phyloP scores from a whole-genome alignment of 805 yeast species.

The Candida ulmi region DNA sequence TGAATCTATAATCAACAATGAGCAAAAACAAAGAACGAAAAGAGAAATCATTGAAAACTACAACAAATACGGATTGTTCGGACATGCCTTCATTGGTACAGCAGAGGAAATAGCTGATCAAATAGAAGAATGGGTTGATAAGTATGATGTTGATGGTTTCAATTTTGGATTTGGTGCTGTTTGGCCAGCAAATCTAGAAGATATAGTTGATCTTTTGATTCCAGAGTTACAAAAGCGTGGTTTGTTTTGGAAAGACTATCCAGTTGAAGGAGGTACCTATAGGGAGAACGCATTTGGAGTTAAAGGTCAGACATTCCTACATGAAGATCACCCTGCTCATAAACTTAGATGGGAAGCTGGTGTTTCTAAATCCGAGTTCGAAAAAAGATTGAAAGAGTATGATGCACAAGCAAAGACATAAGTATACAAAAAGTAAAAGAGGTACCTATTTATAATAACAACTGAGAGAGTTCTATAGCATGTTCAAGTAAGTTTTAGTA shows the following conservation, averaged over 20 bases:
- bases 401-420: too few relatives aligned
- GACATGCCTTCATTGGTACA: slow-evolving; percentile 26
- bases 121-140: slow-evolving; percentile 1
- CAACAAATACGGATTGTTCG: slow-evolving; percentile 17
- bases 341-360: slow-evolving; percentile 17
- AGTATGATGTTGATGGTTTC: slow-evolving; percentile 6
- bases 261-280: slow-evolving; percentile 30
- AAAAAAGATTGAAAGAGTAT: slow-evolving; percentile 1
- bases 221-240: neutral
- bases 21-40: slow-evolving; percentile 9
- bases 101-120: slow-evolving; percentile 24
- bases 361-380: slow-evolving; percentile 31
- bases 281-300: slow-evolving; percentile 28
- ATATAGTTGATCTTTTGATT: neutral
- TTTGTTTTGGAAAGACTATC: neutral
- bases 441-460: too few relatives aligned
- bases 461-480: too few relatives aligned
- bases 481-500: too few relatives aligned
- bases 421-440: too few relatives aligned
- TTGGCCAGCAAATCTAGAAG: neutral
- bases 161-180: neutral
- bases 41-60: slow-evolving; percentile 20
- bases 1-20: slow-evolving; percentile 22
- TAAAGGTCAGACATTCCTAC: slow-evolving; percentile 5
- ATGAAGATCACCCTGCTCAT: slow-evolving; percentile 8